These are phyloP conservation scores for Auricularia auricula-judae DNA, from an alignment of 768 basidiomycete genomes.

Conservation along the genomic window DNA sequence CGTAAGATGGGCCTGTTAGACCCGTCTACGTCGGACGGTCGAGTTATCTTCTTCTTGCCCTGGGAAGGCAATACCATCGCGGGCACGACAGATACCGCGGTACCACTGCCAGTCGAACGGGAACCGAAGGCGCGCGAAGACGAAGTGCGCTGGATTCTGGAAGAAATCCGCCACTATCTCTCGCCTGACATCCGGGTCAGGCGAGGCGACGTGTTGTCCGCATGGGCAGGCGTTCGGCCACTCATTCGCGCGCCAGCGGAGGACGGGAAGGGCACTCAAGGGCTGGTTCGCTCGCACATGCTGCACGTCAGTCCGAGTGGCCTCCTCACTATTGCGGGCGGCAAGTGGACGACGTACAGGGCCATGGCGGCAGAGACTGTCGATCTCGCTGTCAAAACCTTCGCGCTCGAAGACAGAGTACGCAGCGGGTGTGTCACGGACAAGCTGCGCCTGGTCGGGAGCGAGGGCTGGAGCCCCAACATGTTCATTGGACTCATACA, in stretches of 20 bases:
- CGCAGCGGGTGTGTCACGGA: conserved; percentile 68
- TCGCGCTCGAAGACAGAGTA: conserved; percentile 45
- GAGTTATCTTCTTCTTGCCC: conserved; percentile 97
- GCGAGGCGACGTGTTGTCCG: conserved; percentile 87
- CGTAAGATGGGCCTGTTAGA: conserved; percentile 92
- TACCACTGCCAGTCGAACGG: conserved; percentile 38
- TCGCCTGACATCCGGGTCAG: conserved; percentile 88
- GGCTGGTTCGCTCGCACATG: conserved; percentile 87
- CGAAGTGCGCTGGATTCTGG: conserved; percentile 93
- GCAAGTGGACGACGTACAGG: conserved; percentile 98
- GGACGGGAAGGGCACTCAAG: conserved; percentile 57
- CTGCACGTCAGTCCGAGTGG: conserved; percentile 73
- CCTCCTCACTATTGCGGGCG: conserved; percentile 88
- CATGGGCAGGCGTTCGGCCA: conserved; percentile 89
- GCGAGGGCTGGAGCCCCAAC: conserved; percentile 87
- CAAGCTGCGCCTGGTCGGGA: conserved; percentile 73
- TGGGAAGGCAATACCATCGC: conserved; percentile 98
- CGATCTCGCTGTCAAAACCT: conserved; percentile 73
- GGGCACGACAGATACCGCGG: conserved; percentile 86
- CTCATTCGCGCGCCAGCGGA: conserved; percentile 65
- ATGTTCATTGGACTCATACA: conserved; percentile 97
- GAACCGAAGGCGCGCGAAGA: conserved; percentile 83
- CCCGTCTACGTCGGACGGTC: conserved; percentile 89
- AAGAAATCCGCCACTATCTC: conserved; percentile 84
- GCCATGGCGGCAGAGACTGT: conserved; percentile 95